Evolutionary conservation across 1,284 basidiomycete genomes (phyloP).

Genomic region (Vanrija pseudolonga): DNA sequence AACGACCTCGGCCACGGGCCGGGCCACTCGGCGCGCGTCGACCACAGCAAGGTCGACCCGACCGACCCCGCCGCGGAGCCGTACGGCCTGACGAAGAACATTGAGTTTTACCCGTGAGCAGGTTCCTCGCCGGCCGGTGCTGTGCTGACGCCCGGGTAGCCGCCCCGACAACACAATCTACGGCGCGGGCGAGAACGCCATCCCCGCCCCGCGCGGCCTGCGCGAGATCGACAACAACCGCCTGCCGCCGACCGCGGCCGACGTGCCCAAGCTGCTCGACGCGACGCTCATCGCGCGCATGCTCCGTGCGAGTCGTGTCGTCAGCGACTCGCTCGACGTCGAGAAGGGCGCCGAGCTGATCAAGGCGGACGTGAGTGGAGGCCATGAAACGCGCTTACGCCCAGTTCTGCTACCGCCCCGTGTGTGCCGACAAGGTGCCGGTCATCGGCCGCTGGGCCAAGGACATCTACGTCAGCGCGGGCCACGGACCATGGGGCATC

Average conservation of each 20-base stretch:
- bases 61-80: not conserved
- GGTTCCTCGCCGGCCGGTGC: no score
- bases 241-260: constrained; percentile 4
- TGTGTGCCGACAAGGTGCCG: constrained; percentile 12
- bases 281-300: constrained; percentile 9
- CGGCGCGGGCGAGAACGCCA: constrained; percentile 11
- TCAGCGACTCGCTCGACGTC: constrained; percentile 5
- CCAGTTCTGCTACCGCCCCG: constrained; percentile 14
- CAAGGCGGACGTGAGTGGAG: constrained; percentile 9
- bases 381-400: not conserved
- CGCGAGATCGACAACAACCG: constrained; percentile 6
- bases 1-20: not conserved
- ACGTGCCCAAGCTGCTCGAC: constrained; percentile 4
- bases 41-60: not conserved
- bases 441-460: constrained; percentile 9
- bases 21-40: not conserved
- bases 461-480: constrained; percentile 6
- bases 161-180: constrained; percentile 10
- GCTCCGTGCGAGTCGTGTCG: constrained; percentile 5
- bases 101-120: constrained; percentile 17
- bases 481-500: constrained; percentile 16
- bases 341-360: constrained; percentile 8
- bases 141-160: not conserved
- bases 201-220: constrained; percentile 6
- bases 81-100: not conserved